Conservation (phyloP, 352 stramenopile species). For the Globisporangium canariense region DNA sequence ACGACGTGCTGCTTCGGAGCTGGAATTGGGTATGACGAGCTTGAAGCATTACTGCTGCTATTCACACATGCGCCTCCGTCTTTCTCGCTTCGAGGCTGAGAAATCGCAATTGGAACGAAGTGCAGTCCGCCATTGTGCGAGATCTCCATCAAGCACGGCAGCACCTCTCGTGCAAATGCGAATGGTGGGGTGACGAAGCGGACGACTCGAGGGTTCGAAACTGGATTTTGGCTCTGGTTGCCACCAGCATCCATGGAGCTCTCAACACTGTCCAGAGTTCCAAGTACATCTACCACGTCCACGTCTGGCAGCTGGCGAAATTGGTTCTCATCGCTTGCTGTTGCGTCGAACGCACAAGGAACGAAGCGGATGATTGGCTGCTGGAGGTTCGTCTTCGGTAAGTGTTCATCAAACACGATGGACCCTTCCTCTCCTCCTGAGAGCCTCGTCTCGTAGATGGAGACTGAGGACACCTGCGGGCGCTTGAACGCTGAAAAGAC, state of each 20-base stretch:
- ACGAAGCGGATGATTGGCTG: conserved; percentile 39
- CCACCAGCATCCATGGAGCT: background rate
- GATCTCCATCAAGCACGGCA: conserved; percentile 42
- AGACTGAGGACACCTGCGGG: conserved; percentile 35
- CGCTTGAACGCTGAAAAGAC: conserved; percentile 57
- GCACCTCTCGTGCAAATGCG: conserved; percentile 14
- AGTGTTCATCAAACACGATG: conserved; percentile 34
- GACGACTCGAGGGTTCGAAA: conserved; percentile 9
- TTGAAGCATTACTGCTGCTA: background rate
- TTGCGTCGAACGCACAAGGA: conserved; percentile 20
- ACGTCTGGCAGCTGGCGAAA: background rate
- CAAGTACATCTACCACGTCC: background rate
- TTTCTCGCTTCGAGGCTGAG: background rate
- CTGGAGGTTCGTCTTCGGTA: conserved; percentile 29
- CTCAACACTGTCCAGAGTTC: background rate
- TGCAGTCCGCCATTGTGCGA: conserved; percentile 52
- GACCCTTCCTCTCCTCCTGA: conserved; percentile 28
- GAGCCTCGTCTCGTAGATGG: conserved; percentile 35
- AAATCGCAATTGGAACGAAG: conserved; percentile 36
- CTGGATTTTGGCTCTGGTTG: background rate
- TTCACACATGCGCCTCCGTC: background rate
- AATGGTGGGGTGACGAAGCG: conserved; percentile 31
- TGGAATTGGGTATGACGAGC: background rate
- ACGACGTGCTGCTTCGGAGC: conserved; percentile 31
- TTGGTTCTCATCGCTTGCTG: background rate